Conservation (phyloP, 2,329 filamentous ascomycete species). For the Penicillium vulpinum region DNA sequence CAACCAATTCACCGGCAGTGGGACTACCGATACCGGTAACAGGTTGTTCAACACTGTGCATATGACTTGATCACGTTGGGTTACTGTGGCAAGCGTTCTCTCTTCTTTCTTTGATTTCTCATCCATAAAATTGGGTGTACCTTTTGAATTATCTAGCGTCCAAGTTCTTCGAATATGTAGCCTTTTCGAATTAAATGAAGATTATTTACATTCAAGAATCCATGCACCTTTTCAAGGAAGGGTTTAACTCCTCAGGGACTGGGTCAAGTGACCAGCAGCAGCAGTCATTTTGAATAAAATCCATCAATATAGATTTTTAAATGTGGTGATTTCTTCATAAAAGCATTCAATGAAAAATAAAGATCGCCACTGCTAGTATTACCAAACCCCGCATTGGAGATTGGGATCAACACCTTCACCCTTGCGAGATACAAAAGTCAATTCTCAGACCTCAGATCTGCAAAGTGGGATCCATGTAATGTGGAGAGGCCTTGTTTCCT, state of each 20-base stretch:
- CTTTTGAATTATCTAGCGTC: not conserved
- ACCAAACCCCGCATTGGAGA: not conserved
- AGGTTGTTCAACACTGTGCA: conserved; percentile 1
- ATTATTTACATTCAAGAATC: too few relatives aligned
- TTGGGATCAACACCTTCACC: not conserved
- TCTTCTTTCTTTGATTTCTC: not conserved
- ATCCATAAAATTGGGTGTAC: too few relatives aligned
- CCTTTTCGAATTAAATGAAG: too few relatives aligned
- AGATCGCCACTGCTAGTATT: not conserved
- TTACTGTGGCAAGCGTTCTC: not conserved
- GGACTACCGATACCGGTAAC: conserved; percentile 56
- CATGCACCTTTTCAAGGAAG: too few relatives aligned
- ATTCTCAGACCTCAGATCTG: not conserved
- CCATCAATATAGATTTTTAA: too few relatives aligned
- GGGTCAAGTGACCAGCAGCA: too few relatives aligned
- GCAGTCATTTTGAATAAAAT: too few relatives aligned
- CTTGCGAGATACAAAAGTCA: not conserved
- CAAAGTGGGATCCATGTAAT: not conserved
- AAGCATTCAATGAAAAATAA: not conserved
- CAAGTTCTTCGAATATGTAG: not conserved
- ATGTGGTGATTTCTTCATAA: too few relatives aligned
- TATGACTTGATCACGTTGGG: not conserved
- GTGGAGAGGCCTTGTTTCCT: not conserved
- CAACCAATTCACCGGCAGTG: conserved; percentile 57
- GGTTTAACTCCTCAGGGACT: too few relatives aligned